Percentiles rank a stretch among this genome's conserved stretches.
These are phyloP conservation scores for Arthrinium phaeospermum DNA, from an alignment of 2,329 filamentous ascomycete species.

Conservation along the genomic window DNA sequence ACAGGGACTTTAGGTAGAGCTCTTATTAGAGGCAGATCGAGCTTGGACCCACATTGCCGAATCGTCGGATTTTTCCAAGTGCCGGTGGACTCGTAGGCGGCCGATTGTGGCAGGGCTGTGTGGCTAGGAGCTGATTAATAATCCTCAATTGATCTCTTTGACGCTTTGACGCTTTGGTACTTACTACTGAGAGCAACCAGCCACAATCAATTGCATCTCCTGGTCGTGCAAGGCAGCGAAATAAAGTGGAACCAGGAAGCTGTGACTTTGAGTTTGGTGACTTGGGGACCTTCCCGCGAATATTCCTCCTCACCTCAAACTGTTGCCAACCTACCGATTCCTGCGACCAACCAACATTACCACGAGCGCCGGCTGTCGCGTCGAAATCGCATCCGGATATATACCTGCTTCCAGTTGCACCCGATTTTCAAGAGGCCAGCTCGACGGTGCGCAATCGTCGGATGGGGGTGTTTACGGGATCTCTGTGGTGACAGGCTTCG, in stretches of 20 bases:
- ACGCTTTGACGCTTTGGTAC: neutral
- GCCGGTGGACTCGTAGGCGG: neutral
- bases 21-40: neutral
- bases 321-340: constrained; percentile 3
- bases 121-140: neutral
- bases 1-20: neutral
- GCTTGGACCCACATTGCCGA: neutral
- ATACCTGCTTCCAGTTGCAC: neutral
- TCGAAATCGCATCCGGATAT: constrained; percentile 23
- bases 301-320: constrained; percentile 18
- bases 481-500: constrained; percentile 52
- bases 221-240: constrained; percentile 4
- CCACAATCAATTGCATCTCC: neutral
- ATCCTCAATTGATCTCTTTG: neutral
- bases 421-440: constrained; percentile 4
- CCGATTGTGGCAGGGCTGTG: neutral
- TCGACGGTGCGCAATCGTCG: constrained; percentile 39
- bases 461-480: constrained; percentile 52
- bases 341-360: neutral
- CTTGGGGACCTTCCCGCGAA: constrained; percentile 12
- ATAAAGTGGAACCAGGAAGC: constrained; percentile 18
- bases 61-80: neutral
- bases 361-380: constrained; percentile 17
- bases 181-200: neutral
- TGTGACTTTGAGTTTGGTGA: constrained; percentile 18